Conservation (phyloP, 805 yeast genomes). For the Saccharomycopsis vini region DNA sequence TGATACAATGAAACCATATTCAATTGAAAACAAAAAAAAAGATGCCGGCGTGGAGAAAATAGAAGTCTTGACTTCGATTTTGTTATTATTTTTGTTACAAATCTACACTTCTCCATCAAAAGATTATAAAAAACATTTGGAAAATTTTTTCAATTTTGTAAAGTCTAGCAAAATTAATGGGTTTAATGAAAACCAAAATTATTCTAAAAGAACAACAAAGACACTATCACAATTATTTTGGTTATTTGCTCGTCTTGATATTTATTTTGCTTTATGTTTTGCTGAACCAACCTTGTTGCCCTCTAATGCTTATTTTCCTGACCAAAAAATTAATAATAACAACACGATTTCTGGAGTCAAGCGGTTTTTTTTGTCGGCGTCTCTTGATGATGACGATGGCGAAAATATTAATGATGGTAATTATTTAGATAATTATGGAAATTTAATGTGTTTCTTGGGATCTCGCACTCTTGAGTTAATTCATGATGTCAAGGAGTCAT, state of each 20-base stretch:
- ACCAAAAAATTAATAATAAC: neutral
- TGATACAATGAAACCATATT: neutral
- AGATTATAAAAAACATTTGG: conserved; percentile 5
- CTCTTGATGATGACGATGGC: neutral
- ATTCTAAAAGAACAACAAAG: neutral
- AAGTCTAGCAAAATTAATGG: conserved; percentile 11
- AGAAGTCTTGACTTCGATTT: conserved; percentile 1
- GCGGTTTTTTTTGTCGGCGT: neutral
- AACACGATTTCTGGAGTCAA: neutral
- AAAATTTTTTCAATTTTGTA: conserved; percentile 4
- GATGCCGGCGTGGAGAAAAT: neutral
- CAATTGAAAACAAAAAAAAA: neutral
- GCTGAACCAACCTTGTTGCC: neutral
- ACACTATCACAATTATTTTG: conserved; percentile 9
- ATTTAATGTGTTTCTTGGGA: conserved; percentile 8
- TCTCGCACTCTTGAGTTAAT: conserved; percentile 7
- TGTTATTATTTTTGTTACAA: conserved; percentile 14
- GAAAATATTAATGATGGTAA: conserved; percentile 1
- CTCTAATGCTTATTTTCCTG: neutral
- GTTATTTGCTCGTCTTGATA: conserved; percentile 13
- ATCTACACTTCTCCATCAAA: conserved; percentile 7
- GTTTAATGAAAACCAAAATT: neutral
- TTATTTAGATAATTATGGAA: conserved; percentile 3
- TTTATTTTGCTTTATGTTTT: conserved; percentile 8
- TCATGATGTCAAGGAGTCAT: neutral